Conservation (phyloP, 768 basidiomycete species). For the Leccinum boreale region DNA sequence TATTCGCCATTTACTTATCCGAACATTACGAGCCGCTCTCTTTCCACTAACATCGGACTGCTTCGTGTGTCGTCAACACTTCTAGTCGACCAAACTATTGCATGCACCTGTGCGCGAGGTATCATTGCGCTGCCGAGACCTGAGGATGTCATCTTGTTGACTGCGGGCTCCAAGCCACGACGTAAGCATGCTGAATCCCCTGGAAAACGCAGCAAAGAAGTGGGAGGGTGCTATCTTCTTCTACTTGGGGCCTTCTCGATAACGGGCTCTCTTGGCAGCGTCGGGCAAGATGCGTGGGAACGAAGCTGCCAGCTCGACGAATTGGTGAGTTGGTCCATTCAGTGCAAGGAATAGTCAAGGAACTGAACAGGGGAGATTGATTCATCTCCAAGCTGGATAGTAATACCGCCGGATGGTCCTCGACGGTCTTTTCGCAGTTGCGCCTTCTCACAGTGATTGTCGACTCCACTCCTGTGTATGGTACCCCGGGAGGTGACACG, state of each 20-base stretch:
- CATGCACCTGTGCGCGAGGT: background rate
- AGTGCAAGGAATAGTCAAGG: background rate
- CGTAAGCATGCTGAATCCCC: background rate
- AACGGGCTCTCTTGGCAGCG: background rate
- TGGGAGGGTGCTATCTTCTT: background rate
- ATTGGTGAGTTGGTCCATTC: background rate
- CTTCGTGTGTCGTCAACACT: background rate
- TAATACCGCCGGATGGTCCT: background rate
- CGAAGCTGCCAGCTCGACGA: background rate
- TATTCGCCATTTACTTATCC: background rate
- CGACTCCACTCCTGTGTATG: background rate
- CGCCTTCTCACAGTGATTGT: background rate
- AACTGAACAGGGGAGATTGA: background rate
- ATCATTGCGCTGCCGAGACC: background rate
- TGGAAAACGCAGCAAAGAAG: background rate
- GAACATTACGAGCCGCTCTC: background rate
- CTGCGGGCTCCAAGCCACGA: background rate
- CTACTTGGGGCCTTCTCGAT: background rate
- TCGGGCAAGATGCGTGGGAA: background rate
- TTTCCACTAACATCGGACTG: background rate
- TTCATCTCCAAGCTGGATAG: background rate
- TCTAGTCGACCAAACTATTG: background rate
- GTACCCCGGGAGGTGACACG: background rate
- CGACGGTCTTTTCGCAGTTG: background rate
- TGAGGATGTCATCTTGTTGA: background rate